These are phyloP conservation scores for Candida montana DNA, from an alignment of 805 yeast species.

Conservation along the genomic window DNA sequence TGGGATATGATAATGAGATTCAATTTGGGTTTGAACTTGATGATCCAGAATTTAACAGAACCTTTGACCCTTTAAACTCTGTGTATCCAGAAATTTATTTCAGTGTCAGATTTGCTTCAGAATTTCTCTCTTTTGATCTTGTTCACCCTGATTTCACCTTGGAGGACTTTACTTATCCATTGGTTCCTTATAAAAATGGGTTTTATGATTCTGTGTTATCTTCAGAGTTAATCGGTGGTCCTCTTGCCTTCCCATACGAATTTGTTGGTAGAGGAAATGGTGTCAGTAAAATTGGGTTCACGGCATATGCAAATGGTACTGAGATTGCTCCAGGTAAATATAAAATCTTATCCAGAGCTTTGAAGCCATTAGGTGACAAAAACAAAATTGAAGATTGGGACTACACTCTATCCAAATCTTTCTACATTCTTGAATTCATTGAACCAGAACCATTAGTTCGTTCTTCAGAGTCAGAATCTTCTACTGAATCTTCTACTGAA, in stretches of 20 bases:
- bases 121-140: constrained; percentile 11
- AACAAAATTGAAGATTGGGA: constrained; percentile 10
- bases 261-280: constrained; percentile 1
- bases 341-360: constrained; percentile 10
- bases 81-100: constrained; percentile 9
- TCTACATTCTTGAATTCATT: constrained; percentile 1
- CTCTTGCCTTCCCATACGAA: constrained; percentile 7
- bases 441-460: no score
- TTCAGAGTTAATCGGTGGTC: not conserved
- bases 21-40: constrained; percentile 8
- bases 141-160: constrained; percentile 13
- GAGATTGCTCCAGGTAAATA: constrained; percentile 11
- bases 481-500: not conserved
- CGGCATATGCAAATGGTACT: constrained; percentile 10
- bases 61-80: not conserved
- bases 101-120: constrained; percentile 10
- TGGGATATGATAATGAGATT: constrained; percentile 3
- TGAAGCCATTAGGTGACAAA: constrained; percentile 10
- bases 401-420: constrained; percentile 6
- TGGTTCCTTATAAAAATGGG: constrained; percentile 9
- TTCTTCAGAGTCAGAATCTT: constrained; percentile 1
- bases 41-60: not conserved
- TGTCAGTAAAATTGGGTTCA: constrained; percentile 2
- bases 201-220: constrained; percentile 6
- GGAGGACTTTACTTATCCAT: constrained; percentile 3